Evolutionary conservation across 2,329 filamentous ascomycete species (phyloP).

Genomic region (Lojkania enalia): DNA sequence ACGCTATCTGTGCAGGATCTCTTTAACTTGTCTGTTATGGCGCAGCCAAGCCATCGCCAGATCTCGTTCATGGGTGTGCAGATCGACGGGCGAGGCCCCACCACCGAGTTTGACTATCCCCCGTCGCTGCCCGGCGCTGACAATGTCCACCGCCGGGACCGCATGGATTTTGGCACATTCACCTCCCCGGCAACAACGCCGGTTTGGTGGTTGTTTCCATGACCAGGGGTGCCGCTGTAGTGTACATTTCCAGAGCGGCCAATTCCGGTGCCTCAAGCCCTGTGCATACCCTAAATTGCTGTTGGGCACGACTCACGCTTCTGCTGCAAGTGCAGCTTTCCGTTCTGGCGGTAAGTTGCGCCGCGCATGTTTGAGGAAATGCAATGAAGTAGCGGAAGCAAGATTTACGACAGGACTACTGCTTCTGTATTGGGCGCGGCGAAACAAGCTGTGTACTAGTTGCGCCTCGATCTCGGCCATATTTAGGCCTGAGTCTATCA

Average conservation of each 20-base stretch:
- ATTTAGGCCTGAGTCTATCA: conserved; percentile 35
- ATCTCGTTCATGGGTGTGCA: conserved; percentile 28
- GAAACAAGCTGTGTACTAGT: conserved; percentile 28
- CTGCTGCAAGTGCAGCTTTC: conserved; percentile 16
- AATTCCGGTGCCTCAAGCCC: conserved; percentile 27
- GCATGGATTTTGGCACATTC: conserved; percentile 19
- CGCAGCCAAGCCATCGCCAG: conserved; percentile 26
- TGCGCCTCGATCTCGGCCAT: conserved; percentile 33
- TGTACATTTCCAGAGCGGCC: conserved; percentile 24
- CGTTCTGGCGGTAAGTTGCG: conserved; percentile 20
- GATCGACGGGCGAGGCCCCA: conserved; percentile 31
- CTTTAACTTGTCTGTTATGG: conserved; percentile 32
- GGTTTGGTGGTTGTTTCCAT: conserved; percentile 24
- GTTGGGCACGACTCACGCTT: conserved; percentile 32
- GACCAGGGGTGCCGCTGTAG: conserved; percentile 25
- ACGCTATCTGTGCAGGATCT: conserved; percentile 37
- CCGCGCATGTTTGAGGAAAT: conserved; percentile 27
- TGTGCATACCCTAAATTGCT: conserved; percentile 30
- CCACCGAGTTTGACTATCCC: conserved; percentile 31
- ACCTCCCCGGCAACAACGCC: conserved; percentile 24
- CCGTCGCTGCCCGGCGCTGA: conserved; percentile 20
- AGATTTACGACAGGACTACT: conserved; percentile 34
- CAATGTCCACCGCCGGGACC: conserved; percentile 8
- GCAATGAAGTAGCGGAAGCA: conserved; percentile 26
- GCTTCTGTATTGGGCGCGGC: conserved; percentile 30